Base-by-base conservation (phyloP, 225 moss, liverwort and hornwort species). In the Marchantia paleacea region DNA sequence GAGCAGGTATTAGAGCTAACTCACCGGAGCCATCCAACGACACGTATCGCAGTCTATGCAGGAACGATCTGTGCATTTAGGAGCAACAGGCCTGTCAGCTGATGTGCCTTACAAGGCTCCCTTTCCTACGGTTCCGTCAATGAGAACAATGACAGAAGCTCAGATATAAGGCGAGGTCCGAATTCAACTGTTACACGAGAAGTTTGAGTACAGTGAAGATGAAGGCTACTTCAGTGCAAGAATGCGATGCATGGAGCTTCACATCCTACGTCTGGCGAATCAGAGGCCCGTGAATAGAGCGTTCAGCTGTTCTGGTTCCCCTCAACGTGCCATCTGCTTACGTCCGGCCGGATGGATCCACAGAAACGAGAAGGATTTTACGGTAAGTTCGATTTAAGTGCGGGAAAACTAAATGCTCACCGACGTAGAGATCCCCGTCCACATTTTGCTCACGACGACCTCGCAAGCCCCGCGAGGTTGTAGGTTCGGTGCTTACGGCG, bases 41-140 rank as follows among this genome's bases (percentile, higher is more conserved):
- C 97, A 97, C 7, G 91, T 90, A 78, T 95, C 94, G 71, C 94
- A 97, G 75, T 97, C 85, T 75, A 95, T 97, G 90, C 97, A 97
- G 1, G 91, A 89, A 7, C 79, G 91, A 76, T 97, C 94, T 94
- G 89, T 20, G 26, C 47, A 29, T n/a, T n/a, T n/a, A n/a, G n/a
- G n/a, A 78, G 19, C 12, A 11, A 51, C 2, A 66, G 15, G 52
- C 16, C 52, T 28, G 68, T 53, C 48, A 77, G 69, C 20, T 48
- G 7, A 25, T 4, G 49, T 48, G 14, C n/a, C 9, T 24, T 3
- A 60, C 6, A 12, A 62, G 22, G 8, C 7, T 24, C 6, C 62
- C 20, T 5, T 15, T 18, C 0, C 18, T 16, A 58, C 13, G 39
- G 10, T 58, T 20, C 16, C 15, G 58, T 16, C 18, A 7, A 62